Percentiles rank a stretch among this genome's conserved stretches.
These are phyloP conservation scores for Candida lessepsii DNA, from an alignment of 805 yeast genomes.

Conservation along the genomic window DNA sequence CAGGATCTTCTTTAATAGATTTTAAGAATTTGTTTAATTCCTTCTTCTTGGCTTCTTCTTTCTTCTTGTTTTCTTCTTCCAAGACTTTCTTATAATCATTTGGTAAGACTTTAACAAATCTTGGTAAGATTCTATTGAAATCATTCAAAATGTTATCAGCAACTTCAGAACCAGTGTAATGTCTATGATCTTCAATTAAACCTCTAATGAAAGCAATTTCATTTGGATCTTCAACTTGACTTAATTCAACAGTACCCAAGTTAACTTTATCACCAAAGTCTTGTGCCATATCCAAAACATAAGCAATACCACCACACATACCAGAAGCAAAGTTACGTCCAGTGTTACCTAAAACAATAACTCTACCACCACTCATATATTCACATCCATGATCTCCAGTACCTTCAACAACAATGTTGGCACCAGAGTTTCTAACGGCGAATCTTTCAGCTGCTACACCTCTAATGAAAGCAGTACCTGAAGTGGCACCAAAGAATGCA, in stretches of 20 bases:
- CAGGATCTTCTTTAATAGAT: constrained; percentile 78
- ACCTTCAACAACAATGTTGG: constrained; percentile 94
- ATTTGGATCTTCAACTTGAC: constrained; percentile 74
- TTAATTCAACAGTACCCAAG: constrained; percentile 75
- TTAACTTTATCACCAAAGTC: constrained; percentile 83
- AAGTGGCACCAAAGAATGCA: constrained; percentile 96
- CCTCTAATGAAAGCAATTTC: constrained; percentile 95
- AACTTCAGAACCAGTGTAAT: constrained; percentile 88
- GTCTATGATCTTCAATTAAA: constrained; percentile 90
- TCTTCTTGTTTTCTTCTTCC: constrained; percentile 67
- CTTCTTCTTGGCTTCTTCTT: constrained; percentile 62
- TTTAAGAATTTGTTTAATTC: constrained; percentile 66
- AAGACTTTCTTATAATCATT: constrained; percentile 86
- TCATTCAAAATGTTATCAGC: constrained; percentile 81
- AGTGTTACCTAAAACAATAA: constrained; percentile 85
- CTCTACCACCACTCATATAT: constrained; percentile 99
- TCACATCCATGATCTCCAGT: constrained; percentile 99
- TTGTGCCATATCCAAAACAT: constrained; percentile 92
- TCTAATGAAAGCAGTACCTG: constrained; percentile 89
- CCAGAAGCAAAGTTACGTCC: constrained; percentile 97
- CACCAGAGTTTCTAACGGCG: constrained; percentile 98
- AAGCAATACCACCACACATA: constrained; percentile 99
- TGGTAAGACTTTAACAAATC: constrained; percentile 93
- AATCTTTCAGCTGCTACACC: constrained; percentile 99
- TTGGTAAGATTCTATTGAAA: constrained; percentile 83